Evolutionary conservation across 352 stramenopile genomes (phyloP).

Genomic region (Phytophthora aleatoria): DNA sequence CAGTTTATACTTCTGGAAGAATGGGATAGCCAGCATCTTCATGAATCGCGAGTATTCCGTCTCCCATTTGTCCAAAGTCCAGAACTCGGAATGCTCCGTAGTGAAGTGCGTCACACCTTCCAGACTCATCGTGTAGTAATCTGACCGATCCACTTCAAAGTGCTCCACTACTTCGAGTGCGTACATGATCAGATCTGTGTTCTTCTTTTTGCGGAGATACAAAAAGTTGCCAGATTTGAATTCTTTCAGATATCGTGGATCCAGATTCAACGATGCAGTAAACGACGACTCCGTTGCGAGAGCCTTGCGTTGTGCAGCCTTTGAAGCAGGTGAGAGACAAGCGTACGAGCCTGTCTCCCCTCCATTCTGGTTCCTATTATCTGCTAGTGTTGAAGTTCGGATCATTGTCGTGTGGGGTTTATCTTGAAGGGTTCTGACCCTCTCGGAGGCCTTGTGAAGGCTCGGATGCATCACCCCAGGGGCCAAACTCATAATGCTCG

Average conservation of each 20-base stretch:
- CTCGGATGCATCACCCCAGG: constrained; percentile 53
- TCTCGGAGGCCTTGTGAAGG: constrained; percentile 63
- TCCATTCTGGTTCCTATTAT: constrained; percentile 25
- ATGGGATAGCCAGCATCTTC: constrained; percentile 89
- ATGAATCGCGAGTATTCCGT: constrained; percentile 92
- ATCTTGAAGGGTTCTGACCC: constrained; percentile 52
- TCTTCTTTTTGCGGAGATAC: constrained; percentile 69
- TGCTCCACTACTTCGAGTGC: constrained; percentile 84
- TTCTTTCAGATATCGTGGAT: constrained; percentile 73
- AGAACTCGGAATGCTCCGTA: constrained; percentile 90
- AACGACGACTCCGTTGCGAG: constrained; percentile 51
- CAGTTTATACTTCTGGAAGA: constrained; percentile 92
- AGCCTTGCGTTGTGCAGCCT: constrained; percentile 33
- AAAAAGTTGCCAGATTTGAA: constrained; percentile 85
- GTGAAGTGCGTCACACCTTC: constrained; percentile 94
- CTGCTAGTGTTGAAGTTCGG: constrained; percentile 21
- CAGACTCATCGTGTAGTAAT: constrained; percentile 95
- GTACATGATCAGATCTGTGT: constrained; percentile 83
- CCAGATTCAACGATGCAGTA: constrained; percentile 76
- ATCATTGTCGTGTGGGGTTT: constrained; percentile 27
- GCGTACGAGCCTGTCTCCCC: constrained; percentile 8
- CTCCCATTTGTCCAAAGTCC: constrained; percentile 92
- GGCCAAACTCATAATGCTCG: constrained; percentile 39
- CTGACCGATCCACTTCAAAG: constrained; percentile 74
- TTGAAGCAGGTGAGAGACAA: constrained; percentile 34